phyloP scores from a whole-genome alignment of 805 yeast genomes.

The Candida sakaeoensis region DNA sequence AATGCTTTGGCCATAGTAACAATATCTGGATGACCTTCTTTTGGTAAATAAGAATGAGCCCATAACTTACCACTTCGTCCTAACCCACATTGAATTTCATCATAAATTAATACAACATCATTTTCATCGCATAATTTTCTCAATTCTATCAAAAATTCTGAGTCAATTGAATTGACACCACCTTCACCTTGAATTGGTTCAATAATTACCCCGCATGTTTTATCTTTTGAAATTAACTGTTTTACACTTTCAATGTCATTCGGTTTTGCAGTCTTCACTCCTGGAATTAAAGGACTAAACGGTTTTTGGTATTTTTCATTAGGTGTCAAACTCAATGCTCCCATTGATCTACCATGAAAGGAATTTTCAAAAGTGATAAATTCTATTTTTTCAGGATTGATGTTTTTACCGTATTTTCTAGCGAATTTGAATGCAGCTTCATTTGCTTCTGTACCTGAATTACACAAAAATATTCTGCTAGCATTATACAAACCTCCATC shows the following conservation, averaged over 20 bases:
- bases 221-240: constrained; percentile 47
- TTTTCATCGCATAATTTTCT: constrained; percentile 63
- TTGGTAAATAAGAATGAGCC: constrained; percentile 80
- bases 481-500: constrained; percentile 83
- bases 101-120: constrained; percentile 78
- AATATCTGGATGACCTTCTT: constrained; percentile 89
- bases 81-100: constrained; percentile 95
- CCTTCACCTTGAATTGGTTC: constrained; percentile 99
- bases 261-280: constrained; percentile 66
- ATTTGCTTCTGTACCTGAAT: constrained; percentile 59
- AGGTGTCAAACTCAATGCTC: constrained; percentile 88
- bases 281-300: constrained; percentile 88
- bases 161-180: constrained; percentile 70
- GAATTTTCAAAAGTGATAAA: constrained; percentile 84
- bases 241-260: constrained; percentile 59
- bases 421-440: constrained; percentile 62
- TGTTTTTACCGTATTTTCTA: constrained; percentile 74
- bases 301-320: constrained; percentile 92
- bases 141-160: constrained; percentile 62
- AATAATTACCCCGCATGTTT: constrained; percentile 86
- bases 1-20: constrained; percentile 92
- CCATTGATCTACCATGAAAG: constrained; percentile 95
- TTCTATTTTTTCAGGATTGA: constrained; percentile 50
- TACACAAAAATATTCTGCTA: constrained; percentile 61
- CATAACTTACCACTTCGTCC: constrained; percentile 90